Base-by-base conservation (phyloP, 768 basidiomycete species). In the Tylopilus sp. region DNA sequence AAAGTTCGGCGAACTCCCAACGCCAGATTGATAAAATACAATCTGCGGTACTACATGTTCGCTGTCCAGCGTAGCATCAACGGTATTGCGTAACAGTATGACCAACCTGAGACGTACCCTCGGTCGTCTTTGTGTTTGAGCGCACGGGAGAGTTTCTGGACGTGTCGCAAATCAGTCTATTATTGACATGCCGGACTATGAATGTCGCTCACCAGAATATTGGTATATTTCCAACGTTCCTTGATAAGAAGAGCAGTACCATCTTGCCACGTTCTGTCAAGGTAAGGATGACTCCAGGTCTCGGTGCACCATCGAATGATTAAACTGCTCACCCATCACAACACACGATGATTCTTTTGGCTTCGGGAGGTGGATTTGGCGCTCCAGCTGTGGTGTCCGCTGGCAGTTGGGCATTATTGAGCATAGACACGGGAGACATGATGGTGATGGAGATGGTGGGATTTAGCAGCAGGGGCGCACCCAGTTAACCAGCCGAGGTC, bases 241-340 rank as follows among this genome's bases (percentile, higher is more conserved):
- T 63, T 62, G 13, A 70, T 67, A 3, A 72, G 8, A 28, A 28
- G 28, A 28, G 28, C 61, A 33, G 82, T 59, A 2, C 82, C 86
- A 60, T 88, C 84, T 69, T 87, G 80, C 85, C 86, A 87, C 18
- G 86, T 88, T 39, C 86, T 88, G 44, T 8, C 11, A 39, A 33
- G 28, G 30, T 21, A 39, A 42, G 23, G 36, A 57, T 44, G 33
- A 35, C 39, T 49, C 46, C n/a, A 57, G 17, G 51, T 20, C 39
- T 17, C 47, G 41, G 39, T 26, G 21, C n/a, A 33, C 18, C 13
- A 20, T n/a, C 25, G 13, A 33, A 18, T 30, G 15, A 48, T 21
- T 17, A 12, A 28, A 15, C 17, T 39, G 65, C 79, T 58, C 52
- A 83, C 87, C 87, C 87, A 60, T 89, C 87, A 55, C 87, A 89